Evolutionary conservation across 2,329 filamentous ascomycete genomes (phyloP), one percentile per base, ranked within the genome.

Genomic region (Akanthomyces lecanii): DNA sequence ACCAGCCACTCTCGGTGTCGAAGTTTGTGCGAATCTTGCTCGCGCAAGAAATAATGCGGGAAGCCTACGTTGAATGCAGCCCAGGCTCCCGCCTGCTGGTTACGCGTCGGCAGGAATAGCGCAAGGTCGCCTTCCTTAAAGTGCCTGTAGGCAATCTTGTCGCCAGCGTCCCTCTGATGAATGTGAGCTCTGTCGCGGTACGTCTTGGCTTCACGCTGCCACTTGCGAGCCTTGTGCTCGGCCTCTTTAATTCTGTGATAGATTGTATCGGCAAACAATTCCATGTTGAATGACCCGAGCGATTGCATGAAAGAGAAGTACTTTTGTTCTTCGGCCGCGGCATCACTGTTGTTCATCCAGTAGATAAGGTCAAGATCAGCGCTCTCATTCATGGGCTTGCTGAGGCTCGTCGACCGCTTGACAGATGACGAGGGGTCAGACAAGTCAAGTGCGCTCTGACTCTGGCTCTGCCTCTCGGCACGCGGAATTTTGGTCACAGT

Each of bases 21-120:
- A 6, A 99, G 80, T 65, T 91, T 89, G 75, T 99, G 96, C 1
- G 83, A 84, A 69, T 98, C 94, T 73, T 96, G 90, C 75, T 99
- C 95, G 42, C 92, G 90, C 3, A 99, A 82, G 78, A 99, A 99
- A 78, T 95, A 98, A 74, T 99, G 95, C 10, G 95, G 95, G 65
- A 94, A 96, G 1, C 93, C 94, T 38, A 99, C 91, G 70, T 99
- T 99, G 82, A 99, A 99, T 0, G 95, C 95, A 5, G 95, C 95
- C 95, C 95, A 99, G 0, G 95, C 94, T 18, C 94, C 90, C 5
- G 92, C 95, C 44, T 90, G 91, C 76, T 98, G 93, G 72, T 97
- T 98, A 42, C 94, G 85, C 0, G 95, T 99, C 0, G 95, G 95
- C 47, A 99, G 78, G 78, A 99, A 99, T 2, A 99, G 77, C 14